Evolutionary conservation across 2,329 filamentous ascomycete genomes (phyloP), one percentile per base, ranked within the genome.

Genomic region (Nigrospora sphaerica): DNA sequence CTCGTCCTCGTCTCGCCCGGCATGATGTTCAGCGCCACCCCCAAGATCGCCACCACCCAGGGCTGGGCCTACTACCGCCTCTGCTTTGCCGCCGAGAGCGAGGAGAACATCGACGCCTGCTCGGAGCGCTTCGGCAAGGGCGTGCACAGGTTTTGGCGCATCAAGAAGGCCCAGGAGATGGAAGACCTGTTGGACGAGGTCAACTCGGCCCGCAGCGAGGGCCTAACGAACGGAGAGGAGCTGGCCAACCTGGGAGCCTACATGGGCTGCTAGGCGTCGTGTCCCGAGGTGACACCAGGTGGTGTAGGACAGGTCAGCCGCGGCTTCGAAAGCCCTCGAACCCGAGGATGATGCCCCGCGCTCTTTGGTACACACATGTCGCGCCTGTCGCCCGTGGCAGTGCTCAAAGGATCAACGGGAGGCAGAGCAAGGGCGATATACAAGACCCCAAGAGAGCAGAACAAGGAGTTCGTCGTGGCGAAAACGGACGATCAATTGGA

Each of bases 21-120:
- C 0, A 56, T 63, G 33, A 84, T 92, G 64, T 95, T 95, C 63
- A 78, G 78, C 42, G 78, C 88, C 1, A 85, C 77, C 0, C 67
- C 76, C 0, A 70, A 81, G 53, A 77, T 91, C 34, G 60, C 64
- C 14, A 67, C 71, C 5, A 66, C 72, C 47, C 70, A 78, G 37
- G 85, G 81, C 3, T 91, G 85, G 81, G 77, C 77, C 54, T 92
- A 84, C 62, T 82, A 83, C 62, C 73, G 91, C 13, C 60, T 96
- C 33, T 95, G 88, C 66, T 96, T 95, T 67, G 89, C 88, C 1
- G 88, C 90, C 1, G 85, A 90, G 65, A 73, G 78, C n/a, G 84
- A 85, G 46, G 81, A 85, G 35, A 78, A 85, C 36, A 70, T 95
- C 6, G 76, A 74, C 19, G 65, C 66, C 6, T 80, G 82, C 51